Base-by-base conservation (phyloP, 2,329 filamentous ascomycete genomes). In the Dothideomycetidae sp. region DNA sequence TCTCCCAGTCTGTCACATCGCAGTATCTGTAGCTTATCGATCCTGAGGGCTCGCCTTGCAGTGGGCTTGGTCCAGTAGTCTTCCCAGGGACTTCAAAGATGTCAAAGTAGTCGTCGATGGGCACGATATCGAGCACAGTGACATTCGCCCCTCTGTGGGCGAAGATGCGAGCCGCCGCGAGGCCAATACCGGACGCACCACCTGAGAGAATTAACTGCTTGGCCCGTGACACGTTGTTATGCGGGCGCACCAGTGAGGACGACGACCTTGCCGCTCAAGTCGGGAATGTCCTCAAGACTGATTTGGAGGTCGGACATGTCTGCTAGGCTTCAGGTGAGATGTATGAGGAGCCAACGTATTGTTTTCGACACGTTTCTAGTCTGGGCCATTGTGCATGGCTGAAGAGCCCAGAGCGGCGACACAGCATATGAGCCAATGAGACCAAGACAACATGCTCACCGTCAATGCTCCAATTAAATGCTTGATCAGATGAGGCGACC, bases 71-170 rank as follows among this genome's bases (percentile, higher is more conserved):
- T 7, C 21, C 7, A 7, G 21, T 7, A 7, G 7, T n/a, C 21
- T 26, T 26, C 7, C 21, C 21, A 7, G 21, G 21, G 7, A n/a
- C 21, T 7, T 7, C 21, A n/a, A 26, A 26, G n/a, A 26, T 26
- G 21, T 26, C 21, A n/a, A 26, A 26, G 7, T 7, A 7, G 7
- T 26, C 21, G 21, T 26, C 21, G 21, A 26, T 26, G 7, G 21
- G 21, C 7, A 26, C 21, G 35, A 37, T 29, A 21, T 69, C 66
- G 1, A 66, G 63, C 2, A 62, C 66, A 3, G 61, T 43, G 10
- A 68, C 61, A 1, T 43, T 39, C 0, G 55, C 55, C 7, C 56
- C 59, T 14, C 53, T 42, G 7, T 46, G 46, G 1, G 56, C 58
- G 11, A 70, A 52, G 55, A 59, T 62, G 14, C 64, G 58, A 11